These are phyloP conservation scores for Xylaria sp. DNA, from an alignment of 2,329 filamentous ascomycete species.

Conservation along the genomic window DNA sequence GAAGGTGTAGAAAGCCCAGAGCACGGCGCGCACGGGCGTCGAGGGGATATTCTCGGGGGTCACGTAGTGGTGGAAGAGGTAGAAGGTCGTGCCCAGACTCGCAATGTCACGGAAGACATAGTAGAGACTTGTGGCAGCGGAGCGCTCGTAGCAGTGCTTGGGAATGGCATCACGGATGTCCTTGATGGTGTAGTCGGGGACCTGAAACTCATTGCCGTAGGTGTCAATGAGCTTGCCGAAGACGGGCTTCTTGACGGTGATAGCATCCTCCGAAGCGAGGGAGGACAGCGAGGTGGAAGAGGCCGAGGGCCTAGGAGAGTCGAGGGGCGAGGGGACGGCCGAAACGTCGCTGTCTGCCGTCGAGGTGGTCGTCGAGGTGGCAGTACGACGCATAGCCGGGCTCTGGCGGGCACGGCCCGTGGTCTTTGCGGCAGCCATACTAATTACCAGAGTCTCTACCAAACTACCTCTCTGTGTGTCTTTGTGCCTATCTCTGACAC, in stretches of 20 bases:
- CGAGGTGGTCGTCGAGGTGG: conserved; percentile 47
- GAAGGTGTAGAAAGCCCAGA: conserved; percentile 73
- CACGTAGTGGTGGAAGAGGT: conserved; percentile 85
- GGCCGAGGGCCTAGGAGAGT: conserved; percentile 66
- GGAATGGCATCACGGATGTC: conserved; percentile 96
- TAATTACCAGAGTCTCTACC: neutral
- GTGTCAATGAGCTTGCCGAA: conserved; percentile 80
- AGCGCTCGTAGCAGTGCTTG: conserved; percentile 95
- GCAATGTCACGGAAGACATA: conserved; percentile 86
- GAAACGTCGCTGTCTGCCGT: conserved; percentile 54
- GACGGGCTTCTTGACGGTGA: conserved; percentile 39
- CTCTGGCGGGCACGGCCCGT: conserved; percentile 51
- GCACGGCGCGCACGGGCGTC: conserved; percentile 65
- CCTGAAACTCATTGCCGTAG: conserved; percentile 91
- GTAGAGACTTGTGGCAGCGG: conserved; percentile 71
- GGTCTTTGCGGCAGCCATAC: conserved; percentile 55
- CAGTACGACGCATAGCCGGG: conserved; percentile 55
- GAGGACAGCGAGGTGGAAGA: conserved; percentile 95
- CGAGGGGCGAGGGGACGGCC: conserved; percentile 61
- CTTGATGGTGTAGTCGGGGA: conserved; percentile 97
- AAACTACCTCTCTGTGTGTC: neutral
- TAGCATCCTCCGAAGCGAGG: conserved; percentile 69
- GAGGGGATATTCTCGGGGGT: conserved; percentile 83
- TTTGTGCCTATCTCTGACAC: neutral
- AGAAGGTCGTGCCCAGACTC: conserved; percentile 78